Base-by-base conservation (phyloP, 306 rosid genomes). In the Sophora flavescens region DNA sequence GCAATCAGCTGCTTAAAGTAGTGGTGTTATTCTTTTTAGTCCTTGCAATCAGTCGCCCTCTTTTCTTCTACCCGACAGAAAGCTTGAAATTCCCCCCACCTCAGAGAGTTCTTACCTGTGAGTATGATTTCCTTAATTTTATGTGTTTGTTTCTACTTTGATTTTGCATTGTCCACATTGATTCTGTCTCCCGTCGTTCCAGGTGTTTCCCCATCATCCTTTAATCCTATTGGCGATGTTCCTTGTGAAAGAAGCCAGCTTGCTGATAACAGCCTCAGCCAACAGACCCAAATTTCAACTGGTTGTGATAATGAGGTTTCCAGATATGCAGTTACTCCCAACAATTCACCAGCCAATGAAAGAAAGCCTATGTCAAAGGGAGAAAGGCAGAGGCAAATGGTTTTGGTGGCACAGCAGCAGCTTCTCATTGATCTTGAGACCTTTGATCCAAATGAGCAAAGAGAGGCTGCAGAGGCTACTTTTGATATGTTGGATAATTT, bases 201-300 rank as follows among this genome's bases (percentile, higher is more conserved):
- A 85, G 79, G 82, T 9, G 17, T 78, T 74, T 72, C 28, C 63
- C 83, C 83, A 13, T 72, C 83, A 13, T 72, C 83, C 8, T 68
- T 35, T 39, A 7, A 77, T 72, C 36, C 60, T 6, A 77, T 61
- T 71, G 15, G 9, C 16, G 22, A 53, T 52, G 50, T 16, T 68
- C 35, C 42, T n/a, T 1, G 12, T 47, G 78, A 52, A 54, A 2
- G 72, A 47, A 80, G 72, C 36, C 41, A 72, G 6, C 61, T 72
- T 14, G 58, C 78, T 9, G 35, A 65, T 1, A 62, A 45, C 52
- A 61, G 6, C 22, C n/a, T 42, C 9, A 5, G 11, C 17, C 53
- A 72, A 56, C 58, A 15, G 13, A 10, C 18, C 48, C 78, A 61
- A 48, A 63, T 53, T 52, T 54, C 73, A 14, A 54, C 33, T 44